phyloP scores from a whole-genome alignment of 139 green algal genomes.

The Coelastrella sp. region DNA sequence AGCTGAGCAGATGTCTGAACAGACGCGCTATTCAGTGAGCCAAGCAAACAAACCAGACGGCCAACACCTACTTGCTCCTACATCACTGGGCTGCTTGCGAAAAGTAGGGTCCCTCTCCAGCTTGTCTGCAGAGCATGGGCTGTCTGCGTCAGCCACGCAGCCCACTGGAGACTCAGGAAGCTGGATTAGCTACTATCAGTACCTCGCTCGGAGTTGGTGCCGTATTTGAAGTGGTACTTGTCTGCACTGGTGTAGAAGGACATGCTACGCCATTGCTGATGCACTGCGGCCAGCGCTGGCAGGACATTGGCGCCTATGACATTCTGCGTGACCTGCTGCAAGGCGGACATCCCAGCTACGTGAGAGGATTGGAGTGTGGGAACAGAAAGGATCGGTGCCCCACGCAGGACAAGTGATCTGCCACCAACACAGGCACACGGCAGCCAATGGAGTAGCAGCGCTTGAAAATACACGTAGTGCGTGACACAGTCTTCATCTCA shows the following conservation, averaged over 20 bases:
- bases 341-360: neutral
- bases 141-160: neutral
- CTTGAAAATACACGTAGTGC: no score
- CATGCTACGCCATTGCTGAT: slow-evolving; percentile 35
- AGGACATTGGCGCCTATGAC: neutral
- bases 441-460: no score
- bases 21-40: no score
- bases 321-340: slow-evolving; percentile 35
- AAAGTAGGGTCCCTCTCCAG: slow-evolving; percentile 71
- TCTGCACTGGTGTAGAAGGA: neutral
- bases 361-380: neutral
- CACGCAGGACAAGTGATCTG: neutral
- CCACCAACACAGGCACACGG: neutral
- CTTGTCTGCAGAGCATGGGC: slow-evolving; percentile 48
- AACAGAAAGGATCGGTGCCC: neutral
- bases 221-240: slow-evolving; percentile 41
- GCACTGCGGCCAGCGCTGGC: neutral
- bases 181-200: neutral
- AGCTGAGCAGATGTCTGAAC: no score
- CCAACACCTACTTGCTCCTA: slow-evolving; percentile 59
- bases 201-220: slow-evolving; percentile 35
- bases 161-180: neutral
- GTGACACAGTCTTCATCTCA: neutral
- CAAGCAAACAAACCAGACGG: no score
- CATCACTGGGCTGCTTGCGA: slow-evolving; percentile 68